A percentile compares a stretch with the other conserved stretches of the same genome.
These are phyloP conservation scores for Fagopyrum tataricum DNA, from an alignment of 148 eudicot genomes.

Conservation along the genomic window DNA sequence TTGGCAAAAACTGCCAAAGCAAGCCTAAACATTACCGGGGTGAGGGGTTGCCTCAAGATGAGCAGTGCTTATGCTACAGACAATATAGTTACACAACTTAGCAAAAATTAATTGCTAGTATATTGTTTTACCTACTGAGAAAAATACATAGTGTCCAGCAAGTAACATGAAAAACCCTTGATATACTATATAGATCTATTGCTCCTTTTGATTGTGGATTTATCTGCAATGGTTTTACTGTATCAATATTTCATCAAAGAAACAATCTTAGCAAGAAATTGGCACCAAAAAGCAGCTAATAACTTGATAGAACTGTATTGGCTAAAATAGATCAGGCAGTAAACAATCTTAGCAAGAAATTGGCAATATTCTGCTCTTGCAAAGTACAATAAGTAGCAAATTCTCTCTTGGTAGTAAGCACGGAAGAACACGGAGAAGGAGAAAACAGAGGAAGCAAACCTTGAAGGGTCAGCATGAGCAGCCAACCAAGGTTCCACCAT, in stretches of 20 bases:
- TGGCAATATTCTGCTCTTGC: neutral
- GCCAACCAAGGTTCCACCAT: conserved; percentile 98
- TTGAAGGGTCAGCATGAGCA: conserved; percentile 89
- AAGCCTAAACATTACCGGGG: neutral
- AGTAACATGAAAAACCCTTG: neutral
- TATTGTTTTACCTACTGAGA: neutral
- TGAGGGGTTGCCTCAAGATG: neutral
- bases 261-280: neutral
- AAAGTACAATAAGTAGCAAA: neutral
- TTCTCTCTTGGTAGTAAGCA: neutral
- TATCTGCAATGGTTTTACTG: neutral
- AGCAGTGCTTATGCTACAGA: neutral
- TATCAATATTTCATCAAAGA: neutral
- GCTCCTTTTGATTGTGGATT: neutral
- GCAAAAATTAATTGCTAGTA: neutral
- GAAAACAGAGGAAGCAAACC: conserved; percentile 29
- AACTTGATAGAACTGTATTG: neutral
- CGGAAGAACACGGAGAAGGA: neutral
- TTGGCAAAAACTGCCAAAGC: neutral
- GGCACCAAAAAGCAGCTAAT: neutral
- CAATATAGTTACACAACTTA: neutral
- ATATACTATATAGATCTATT: neutral
- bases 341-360: no score
- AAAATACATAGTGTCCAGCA: neutral
- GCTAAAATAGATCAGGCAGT: neutral